Conservation (phyloP, 306 rosid species). For the Mimosa pudica region DNA sequence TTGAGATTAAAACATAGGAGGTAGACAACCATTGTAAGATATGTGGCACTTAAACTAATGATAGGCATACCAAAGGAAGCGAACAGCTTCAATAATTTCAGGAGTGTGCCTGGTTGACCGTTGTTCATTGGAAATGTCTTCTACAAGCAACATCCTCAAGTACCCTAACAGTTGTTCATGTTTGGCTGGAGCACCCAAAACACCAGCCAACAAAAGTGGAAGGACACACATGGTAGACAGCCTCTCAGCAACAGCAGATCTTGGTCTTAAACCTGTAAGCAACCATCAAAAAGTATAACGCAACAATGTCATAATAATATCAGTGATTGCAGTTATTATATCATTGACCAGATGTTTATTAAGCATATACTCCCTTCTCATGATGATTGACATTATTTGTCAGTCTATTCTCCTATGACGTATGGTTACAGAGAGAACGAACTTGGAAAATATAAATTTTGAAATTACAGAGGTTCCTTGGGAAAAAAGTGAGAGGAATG, state of each 20-base stretch:
- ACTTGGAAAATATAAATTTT: background rate
- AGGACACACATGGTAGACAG: slow-evolving; percentile 83
- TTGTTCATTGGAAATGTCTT: slow-evolving; percentile 55
- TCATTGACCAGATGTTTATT: background rate
- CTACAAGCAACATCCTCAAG: slow-evolving; percentile 78
- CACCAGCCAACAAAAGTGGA: slow-evolving; percentile 89
- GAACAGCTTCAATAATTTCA: slow-evolving; percentile 87
- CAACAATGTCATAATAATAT: slow-evolving; percentile 36
- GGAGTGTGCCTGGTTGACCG: slow-evolving; percentile 54
- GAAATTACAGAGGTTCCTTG: background rate
- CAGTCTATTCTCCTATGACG: background rate
- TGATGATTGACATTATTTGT: background rate
- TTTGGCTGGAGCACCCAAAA: slow-evolving; percentile 80
- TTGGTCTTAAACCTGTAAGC: slow-evolving; percentile 74
- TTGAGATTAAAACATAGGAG: slow-evolving; percentile 25
- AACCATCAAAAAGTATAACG: slow-evolving; percentile 34
- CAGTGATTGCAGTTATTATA: background rate
- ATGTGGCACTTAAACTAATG: background rate
- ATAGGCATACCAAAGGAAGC: slow-evolving; percentile 80
- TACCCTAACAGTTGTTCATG: slow-evolving; percentile 59
- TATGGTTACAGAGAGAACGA: background rate
- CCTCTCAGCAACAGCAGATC: slow-evolving; percentile 73
- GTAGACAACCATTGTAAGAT: slow-evolving; percentile 24
- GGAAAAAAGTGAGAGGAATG: background rate
- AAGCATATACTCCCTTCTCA: background rate